Evolutionary conservation across 768 basidiomycete species (phyloP), one percentile per base, ranked within the genome.

Genomic region (Pisolithus sp.): DNA sequence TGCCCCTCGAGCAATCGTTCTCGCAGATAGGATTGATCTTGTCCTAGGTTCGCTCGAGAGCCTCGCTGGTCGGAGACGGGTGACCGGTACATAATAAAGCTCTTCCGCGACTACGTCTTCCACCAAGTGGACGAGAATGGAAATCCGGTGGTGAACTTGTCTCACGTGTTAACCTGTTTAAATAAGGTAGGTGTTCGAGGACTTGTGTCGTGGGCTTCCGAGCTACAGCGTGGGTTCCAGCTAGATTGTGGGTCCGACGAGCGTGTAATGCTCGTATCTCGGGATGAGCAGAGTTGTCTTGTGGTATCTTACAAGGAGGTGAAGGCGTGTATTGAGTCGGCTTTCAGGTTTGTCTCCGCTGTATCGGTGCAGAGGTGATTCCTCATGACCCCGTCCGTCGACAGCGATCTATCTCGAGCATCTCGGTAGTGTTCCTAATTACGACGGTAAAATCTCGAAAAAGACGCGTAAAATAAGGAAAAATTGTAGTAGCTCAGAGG

Each of bases 31-130:
- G 31, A 34, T 56, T 26, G 60, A 4, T 6, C n/a, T 43, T 50
- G 31, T 2, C n/a, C n/a, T 20, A 94, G 93, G 60, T 96, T 96
- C 60, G 87, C 93, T n/a, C 85, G 88, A 39, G 95, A 97, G 61
- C 83, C 90, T 2, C 80, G 94, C 3, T 99, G 96, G 96, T 93
- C 94, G 12, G 96, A 99, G 64, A 98, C 96, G 0, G 96, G 96
- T 2, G 96, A 99, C 63, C 76, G 95, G 54, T 99, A 99, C 66
- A 92, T 98, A 64, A 80, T 99, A 75, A 97, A 96, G 75, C 79
- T 99, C 43, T 98, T 99, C 78, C 81, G 96, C 17, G 96, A 99
- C 68, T 94, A 89, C 60, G 93, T 99, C 23, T 99, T 99, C 69
- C 96, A 99, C 64, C 93, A 96, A 67, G 86, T 96, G 39, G 93